Conservation (phyloP, 1,139 yeast species). For the Yamadazyma atmosphaerica region DNA sequence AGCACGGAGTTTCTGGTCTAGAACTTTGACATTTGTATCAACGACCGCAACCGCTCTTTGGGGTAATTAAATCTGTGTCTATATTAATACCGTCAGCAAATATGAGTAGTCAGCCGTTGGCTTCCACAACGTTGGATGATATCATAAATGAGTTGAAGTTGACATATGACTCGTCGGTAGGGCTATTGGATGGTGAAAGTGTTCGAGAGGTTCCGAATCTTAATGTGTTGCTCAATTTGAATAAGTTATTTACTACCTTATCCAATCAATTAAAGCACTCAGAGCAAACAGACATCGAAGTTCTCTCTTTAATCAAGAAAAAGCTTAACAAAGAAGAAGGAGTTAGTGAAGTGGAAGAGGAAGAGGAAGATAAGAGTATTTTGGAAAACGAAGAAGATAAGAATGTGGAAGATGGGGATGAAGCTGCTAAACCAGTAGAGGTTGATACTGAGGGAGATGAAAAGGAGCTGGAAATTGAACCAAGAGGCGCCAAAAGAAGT, state of each 20-base stretch:
- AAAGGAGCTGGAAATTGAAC: neutral
- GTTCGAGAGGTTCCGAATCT: conserved; percentile 49
- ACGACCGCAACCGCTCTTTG: too few species aligned
- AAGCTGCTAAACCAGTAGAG: conserved; percentile 16
- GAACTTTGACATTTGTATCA: too few species aligned
- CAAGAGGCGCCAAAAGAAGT: conserved; percentile 7
- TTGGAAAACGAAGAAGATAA: conserved; percentile 13
- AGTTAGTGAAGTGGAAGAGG: conserved; percentile 4
- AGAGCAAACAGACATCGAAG: conserved; percentile 43
- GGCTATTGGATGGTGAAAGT: conserved; percentile 60
- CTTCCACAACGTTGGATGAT: conserved; percentile 49
- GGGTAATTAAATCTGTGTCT: too few species aligned
- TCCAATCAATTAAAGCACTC: conserved; percentile 50
- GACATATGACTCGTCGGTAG: conserved; percentile 58
- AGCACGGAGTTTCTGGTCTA: too few species aligned
- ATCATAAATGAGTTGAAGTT: conserved; percentile 54
- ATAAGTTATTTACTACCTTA: conserved; percentile 48
- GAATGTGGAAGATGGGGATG: conserved; percentile 14
- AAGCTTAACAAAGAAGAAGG: conserved; percentile 8
- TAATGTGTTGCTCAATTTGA: conserved; percentile 45
- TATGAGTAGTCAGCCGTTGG: conserved; percentile 21
- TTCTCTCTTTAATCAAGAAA: conserved; percentile 22
- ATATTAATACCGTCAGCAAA: too few species aligned
- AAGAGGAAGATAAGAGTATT: conserved; percentile 13
- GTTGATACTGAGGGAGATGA: conserved; percentile 11